Evolutionary conservation across 2,329 filamentous ascomycete species (phyloP), one percentile per base, ranked within the genome.

Genomic region (Phialophora chinensis): DNA sequence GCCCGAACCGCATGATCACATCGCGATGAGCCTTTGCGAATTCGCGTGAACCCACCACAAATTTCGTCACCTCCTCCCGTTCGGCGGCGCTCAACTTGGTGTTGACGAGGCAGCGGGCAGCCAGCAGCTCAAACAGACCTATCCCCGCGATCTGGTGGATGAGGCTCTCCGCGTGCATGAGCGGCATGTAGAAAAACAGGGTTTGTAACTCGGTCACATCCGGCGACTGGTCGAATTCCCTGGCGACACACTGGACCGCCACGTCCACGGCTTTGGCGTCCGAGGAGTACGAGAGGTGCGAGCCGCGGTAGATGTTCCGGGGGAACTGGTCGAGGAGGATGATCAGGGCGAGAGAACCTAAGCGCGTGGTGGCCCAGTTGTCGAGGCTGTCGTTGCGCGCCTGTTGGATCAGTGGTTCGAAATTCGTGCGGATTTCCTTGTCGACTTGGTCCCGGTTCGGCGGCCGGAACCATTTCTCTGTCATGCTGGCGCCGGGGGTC

Each of bases 301-400:
- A 74, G 10, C 73, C 73, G 12, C 78, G 74, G 65, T 75, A 78
- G 54, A 79, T 71, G 53, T 79, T 79, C 4, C 78, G 74, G 10
- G 78, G 75, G 54, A 79, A 77, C 67, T 79, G 77, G 67, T 79
- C 77, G 6, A 79, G 74, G 1, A 79, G 74, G n/a, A 80, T 69
- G 44, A 79, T 74, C 12, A 79, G 70, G 7, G 77, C 77, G 25
- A 79, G 71, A 7, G 74, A 73, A 6, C 77, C 75, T 14, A 62
- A 72, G 20, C 60, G 74, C 52, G 10, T 66, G 11, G 17, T 66
- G 62, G 7, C 42, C 68, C 56, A 71, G 10, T 33, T 11, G 38
- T 75, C 72, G 1, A 74, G 67, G 3, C 63, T 35, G 52, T 71
- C 66, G 17, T 65, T 58, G 38, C 70, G 68, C 11, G 74, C 74